Conservation (phyloP, 2,329 filamentous ascomycete genomes). For the Sclerotiophoma versabilis region DNA sequence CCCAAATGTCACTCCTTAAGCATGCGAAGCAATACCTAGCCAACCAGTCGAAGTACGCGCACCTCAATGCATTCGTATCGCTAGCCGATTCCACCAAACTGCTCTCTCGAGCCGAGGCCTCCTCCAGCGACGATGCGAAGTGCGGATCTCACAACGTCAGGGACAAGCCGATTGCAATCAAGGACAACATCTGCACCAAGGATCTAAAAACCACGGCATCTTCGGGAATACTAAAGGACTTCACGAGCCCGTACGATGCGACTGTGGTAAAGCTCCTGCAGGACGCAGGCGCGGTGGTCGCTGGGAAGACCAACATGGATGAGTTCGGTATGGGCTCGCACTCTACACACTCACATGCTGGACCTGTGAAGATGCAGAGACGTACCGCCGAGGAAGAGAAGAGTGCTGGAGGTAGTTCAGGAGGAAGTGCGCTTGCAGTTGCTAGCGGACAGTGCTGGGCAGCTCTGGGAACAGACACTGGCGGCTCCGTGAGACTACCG, state of each 20-base stretch:
- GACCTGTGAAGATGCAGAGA: constrained; percentile 60
- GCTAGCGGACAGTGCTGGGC: constrained; percentile 67
- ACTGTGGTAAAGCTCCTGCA: constrained; percentile 77
- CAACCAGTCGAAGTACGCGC: constrained; percentile 41
- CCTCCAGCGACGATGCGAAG: constrained; percentile 12
- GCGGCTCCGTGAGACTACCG: constrained; percentile 84
- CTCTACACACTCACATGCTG: constrained; percentile 71
- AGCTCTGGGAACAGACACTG: constrained; percentile 91
- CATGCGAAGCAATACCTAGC: constrained; percentile 46
- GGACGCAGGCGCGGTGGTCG: constrained; percentile 66
- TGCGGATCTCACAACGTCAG: constrained; percentile 10
- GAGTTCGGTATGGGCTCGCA: constrained; percentile 97
- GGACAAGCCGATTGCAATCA: constrained; percentile 54
- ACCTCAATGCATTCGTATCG: constrained; percentile 51
- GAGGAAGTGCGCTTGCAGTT: constrained; percentile 89
- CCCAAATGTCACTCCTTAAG: constrained; percentile 50
- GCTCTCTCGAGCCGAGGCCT: constrained; percentile 27
- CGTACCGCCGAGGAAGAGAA: constrained; percentile 53
- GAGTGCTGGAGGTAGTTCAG: constrained; percentile 70
- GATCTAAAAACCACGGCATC: constrained; percentile 75
- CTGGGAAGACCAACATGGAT: constrained; percentile 91
- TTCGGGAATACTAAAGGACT: constrained; percentile 72
- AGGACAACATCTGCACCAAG: constrained; percentile 60
- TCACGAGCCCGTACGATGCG: constrained; percentile 80
- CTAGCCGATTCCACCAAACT: constrained; percentile 31